Percentiles rank a stretch among this genome's conserved stretches.
These are phyloP conservation scores for Holtermannia corniformis DNA, from an alignment of 768 basidiomycete genomes.

Conservation along the genomic window DNA sequence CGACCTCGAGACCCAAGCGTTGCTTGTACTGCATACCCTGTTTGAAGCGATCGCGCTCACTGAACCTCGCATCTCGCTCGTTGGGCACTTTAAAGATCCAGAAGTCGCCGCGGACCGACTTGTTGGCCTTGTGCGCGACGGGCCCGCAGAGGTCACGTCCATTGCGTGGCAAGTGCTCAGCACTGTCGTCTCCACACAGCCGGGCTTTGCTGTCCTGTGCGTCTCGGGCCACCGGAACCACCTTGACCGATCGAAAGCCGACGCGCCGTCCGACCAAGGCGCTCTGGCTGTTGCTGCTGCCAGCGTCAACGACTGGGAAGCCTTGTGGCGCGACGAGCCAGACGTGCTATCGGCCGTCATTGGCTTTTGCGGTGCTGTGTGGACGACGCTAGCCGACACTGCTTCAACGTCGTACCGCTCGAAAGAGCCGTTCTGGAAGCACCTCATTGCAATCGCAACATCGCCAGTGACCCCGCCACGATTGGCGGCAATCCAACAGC, in stretches of 20 bases:
- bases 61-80: neutral
- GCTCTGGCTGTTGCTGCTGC: conserved; percentile 61
- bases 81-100: neutral
- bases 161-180: conserved; percentile 77
- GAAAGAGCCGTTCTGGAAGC: conserved; percentile 59
- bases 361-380: conserved; percentile 50
- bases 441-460: conserved; percentile 54
- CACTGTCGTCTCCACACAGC: conserved; percentile 72
- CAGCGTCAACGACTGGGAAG: conserved; percentile 60
- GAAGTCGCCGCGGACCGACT: neutral
- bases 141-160: conserved; percentile 49
- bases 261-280: conserved; percentile 39
- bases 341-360: conserved; percentile 64
- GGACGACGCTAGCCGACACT: conserved; percentile 69
- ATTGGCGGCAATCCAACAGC: conserved; percentile 53
- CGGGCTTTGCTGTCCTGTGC: conserved; percentile 70
- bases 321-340: conserved; percentile 68
- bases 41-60: neutral
- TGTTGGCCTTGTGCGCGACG: conserved; percentile 6
- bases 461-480: conserved; percentile 67
- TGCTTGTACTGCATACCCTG: neutral
- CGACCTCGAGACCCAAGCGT: neutral
- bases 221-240: conserved; percentile 52
- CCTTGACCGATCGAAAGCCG: conserved; percentile 41
- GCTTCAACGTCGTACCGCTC: conserved; percentile 56